phyloP scores from a whole-genome alignment of 2,329 filamentous ascomycete species.

The Calonectria naviculata region DNA sequence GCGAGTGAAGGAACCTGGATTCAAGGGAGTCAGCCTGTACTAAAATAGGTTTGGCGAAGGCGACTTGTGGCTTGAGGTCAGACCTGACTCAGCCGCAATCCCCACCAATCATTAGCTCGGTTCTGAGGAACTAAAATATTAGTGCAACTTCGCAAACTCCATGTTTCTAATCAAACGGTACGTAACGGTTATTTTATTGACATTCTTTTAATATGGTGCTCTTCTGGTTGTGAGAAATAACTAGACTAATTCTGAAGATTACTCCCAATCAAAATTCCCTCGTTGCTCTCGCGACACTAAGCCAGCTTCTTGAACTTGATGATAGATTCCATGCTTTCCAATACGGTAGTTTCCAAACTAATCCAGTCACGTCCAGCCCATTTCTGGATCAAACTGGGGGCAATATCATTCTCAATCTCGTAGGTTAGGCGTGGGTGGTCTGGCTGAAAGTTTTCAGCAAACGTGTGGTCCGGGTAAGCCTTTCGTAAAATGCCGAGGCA shows the following conservation, averaged over 20 bases:
- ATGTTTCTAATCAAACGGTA: not conserved
- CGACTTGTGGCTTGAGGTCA: not conserved
- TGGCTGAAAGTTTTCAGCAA: constrained; percentile 26
- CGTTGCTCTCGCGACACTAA: not conserved
- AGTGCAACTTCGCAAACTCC: not conserved
- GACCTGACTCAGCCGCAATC: not conserved
- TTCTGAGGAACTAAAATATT: not conserved
- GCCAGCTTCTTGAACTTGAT: constrained; percentile 10
- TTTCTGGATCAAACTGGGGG: constrained; percentile 20
- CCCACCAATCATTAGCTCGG: not conserved
- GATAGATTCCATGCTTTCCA: constrained; percentile 24
- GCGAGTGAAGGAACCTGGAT: not conserved
- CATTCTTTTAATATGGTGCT: not conserved
- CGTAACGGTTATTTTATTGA: not conserved
- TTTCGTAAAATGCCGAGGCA: constrained; percentile 22
- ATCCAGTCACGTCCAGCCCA: constrained; percentile 35
- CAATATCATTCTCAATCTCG: constrained; percentile 28
- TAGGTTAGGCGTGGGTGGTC: constrained; percentile 26
- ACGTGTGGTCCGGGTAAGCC: constrained; percentile 13
- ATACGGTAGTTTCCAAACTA: constrained; percentile 12
- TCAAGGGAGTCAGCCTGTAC: not conserved
- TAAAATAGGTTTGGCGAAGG: not conserved
- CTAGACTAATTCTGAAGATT: not conserved
- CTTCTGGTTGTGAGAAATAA: not conserved
- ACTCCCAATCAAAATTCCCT: not conserved